Conservation (phyloP, 176 grass and related monocot genomes). For the Eleusine coracana region DNA sequence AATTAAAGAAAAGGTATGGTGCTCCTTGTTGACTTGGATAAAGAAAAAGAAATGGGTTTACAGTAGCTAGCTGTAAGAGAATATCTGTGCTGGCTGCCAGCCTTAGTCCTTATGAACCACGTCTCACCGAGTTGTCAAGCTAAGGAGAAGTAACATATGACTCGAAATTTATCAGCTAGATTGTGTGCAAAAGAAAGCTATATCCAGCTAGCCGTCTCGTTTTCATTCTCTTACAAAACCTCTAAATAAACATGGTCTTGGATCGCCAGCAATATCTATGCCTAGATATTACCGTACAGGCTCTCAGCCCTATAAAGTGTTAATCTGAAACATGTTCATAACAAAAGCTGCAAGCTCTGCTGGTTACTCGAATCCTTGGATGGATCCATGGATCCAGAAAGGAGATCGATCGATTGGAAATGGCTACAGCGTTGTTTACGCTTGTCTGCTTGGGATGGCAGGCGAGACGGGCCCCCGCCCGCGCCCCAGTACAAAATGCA, state of each 20-base stretch:
- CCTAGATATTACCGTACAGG: not conserved
- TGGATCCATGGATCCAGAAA: not conserved
- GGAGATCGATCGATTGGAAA: not conserved
- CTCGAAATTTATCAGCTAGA: too few relatives aligned
- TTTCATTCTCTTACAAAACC: too few relatives aligned
- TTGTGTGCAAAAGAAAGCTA: too few relatives aligned
- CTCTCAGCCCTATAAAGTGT: too few relatives aligned
- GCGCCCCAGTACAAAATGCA: not conserved
- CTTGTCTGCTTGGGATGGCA: slow-evolving; percentile 38
- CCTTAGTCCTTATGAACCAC: not conserved
- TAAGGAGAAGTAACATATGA: too few relatives aligned
- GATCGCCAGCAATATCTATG: too few relatives aligned
- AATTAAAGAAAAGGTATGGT: too few relatives aligned
- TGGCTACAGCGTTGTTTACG: slow-evolving; percentile 20
- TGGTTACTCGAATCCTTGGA: slow-evolving; percentile 15
- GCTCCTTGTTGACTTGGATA: too few relatives aligned
- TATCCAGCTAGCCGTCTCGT: too few relatives aligned
- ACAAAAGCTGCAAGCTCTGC: not conserved
- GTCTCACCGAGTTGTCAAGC: not conserved
- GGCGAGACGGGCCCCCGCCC: not conserved
- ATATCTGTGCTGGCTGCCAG: not conserved
- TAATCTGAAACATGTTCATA: not conserved
- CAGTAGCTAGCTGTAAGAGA: not conserved
- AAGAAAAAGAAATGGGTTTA: too few relatives aligned
- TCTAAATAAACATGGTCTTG: too few relatives aligned